Base-by-base conservation (phyloP, 2,329 filamentous ascomycete genomes). In the Fusarium illudens region DNA sequence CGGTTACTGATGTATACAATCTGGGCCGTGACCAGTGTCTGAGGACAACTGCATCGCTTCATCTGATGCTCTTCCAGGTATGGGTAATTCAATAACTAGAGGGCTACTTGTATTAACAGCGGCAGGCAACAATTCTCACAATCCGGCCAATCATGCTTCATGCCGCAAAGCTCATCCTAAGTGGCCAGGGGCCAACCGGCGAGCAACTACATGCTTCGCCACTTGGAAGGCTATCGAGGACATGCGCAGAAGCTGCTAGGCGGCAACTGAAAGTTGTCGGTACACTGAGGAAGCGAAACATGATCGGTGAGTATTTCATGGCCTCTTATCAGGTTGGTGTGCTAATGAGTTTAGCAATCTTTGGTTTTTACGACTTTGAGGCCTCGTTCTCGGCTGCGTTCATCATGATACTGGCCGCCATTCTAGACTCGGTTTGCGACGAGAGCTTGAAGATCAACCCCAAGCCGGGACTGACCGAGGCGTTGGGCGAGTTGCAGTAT, bases 61-160 rank as follows among this genome's bases (percentile, higher is more conserved):
- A 77, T 42, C 64, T 77, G 44, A 77, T 77, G 75, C 64, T 77
- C 6, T 77, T 76, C 36, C 75, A 77, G 64, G 75, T 76, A 62
- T 1, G 58, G 17, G 12, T 33, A 5, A 11, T 8, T 4, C 1
- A 8, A 9, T 5, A 2, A 3, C 0, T 1, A 11, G 6, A 4
- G 4, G 0, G 1, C 3, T 13, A 4, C 4, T 6, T 6, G 12
- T 59, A 17, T 51, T 71, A n/a, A 69, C 13, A 3, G 9, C 13
- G 22, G 7, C 2, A 76, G 74, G 76, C 75, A 11, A 76, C 74
- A 0, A 73, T 76, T 30, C 72, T 76, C 4, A 76, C 74, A 6
- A 74, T 76, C 2, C 62, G 74, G 6, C 74, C 74, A 3, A 74
- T 76, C 5, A 72, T 76, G 67, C 46, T 76, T 2, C 74, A 76